Base-by-base conservation (phyloP, 106 monocot genomes). In the Dioscorea alata region DNA sequence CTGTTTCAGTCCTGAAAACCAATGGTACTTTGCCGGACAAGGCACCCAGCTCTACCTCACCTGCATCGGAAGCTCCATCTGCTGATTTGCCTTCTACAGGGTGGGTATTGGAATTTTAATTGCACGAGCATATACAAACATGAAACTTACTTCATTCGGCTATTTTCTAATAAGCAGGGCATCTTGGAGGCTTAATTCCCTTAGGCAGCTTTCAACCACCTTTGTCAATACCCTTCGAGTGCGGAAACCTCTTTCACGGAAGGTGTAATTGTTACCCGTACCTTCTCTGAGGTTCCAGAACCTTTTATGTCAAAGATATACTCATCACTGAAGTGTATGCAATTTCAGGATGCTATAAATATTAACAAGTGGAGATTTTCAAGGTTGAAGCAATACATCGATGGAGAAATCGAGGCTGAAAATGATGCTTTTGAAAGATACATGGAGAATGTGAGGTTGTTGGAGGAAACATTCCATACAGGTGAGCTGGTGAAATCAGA, bases 381-480 rank as follows among this genome's bases (percentile, higher is more conserved):
- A 13, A 97, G 89, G 70, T 65, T 97, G 75, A 89, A 63, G 69
- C 82, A 92, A 60, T 74, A 92, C 48, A 74, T 86, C 60, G 71
- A 92, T 64, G 79, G 74, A 72, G 65, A 82, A 50, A 75, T 89
- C 57, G 86, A 92, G 84, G 71, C 79, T 48, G 96, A 92, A 69
- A 85, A 79, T 80, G 96, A 89, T 71, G 86, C 96, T 76, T 89
- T 84, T 71, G 89, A 96, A 63, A 83, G 92, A 52, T 96, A 96
- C 48, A 72, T 89, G 67, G 60, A 75, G 66, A 96, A 89, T 76
- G 82, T 81, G 10, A 70, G 71, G 20, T 76, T 92, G 42, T 71
- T 97, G 19, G 86, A 92, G 80, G 89, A 92, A 84, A 72, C 76
- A 63, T 85, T 89, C 57, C 66, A 75, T 21, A 22, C 64, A 3